A percentile compares a stretch with the other conserved stretches of the same genome.
These are phyloP conservation scores for Coriaria nepalensis DNA, from an alignment of 306 rosid species.

Conservation along the genomic window DNA sequence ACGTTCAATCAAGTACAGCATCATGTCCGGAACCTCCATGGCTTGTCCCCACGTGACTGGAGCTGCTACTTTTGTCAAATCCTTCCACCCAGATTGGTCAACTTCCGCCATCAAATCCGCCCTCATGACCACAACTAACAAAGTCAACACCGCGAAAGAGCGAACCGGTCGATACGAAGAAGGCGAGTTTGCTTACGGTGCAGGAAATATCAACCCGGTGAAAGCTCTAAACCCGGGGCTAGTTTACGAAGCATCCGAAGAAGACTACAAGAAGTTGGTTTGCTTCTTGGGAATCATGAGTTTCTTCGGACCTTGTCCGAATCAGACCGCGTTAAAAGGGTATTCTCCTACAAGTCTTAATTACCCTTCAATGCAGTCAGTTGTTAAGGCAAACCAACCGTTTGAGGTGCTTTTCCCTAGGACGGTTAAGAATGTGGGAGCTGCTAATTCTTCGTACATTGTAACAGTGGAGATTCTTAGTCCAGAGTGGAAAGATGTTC, in stretches of 20 bases:
- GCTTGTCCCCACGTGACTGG: constrained; percentile 22
- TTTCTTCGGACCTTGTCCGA: constrained; percentile 4
- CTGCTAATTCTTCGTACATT: too few species aligned
- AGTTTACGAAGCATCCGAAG: constrained; percentile 12
- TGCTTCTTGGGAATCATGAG: constrained; percentile 12
- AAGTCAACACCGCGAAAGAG: too few species aligned
- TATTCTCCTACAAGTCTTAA: constrained; percentile 4
- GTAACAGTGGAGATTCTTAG: constrained; percentile 5
- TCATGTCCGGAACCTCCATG: constrained; percentile 20
- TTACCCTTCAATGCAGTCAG: constrained; percentile 10
- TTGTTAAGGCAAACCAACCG: not conserved
- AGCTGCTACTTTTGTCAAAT: constrained; percentile 24
- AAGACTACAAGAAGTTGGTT: constrained; percentile 12
- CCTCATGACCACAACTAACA: constrained; percentile 16
- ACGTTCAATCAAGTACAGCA: constrained; percentile 10
- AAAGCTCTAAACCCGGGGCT: constrained; percentile 11
- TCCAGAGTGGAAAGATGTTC: too few species aligned
- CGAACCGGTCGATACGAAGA: too few species aligned
- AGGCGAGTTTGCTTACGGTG: constrained; percentile 15
- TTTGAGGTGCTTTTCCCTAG: constrained; percentile 1
- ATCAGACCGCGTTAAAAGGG: not conserved
- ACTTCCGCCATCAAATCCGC: constrained; percentile 23
- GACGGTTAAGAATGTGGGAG: constrained; percentile 19
- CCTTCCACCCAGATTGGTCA: constrained; percentile 22
- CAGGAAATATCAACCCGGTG: constrained; percentile 18